phyloP scores from a whole-genome alignment of 208 protist species.

The Wallacemonas sp. region DNA sequence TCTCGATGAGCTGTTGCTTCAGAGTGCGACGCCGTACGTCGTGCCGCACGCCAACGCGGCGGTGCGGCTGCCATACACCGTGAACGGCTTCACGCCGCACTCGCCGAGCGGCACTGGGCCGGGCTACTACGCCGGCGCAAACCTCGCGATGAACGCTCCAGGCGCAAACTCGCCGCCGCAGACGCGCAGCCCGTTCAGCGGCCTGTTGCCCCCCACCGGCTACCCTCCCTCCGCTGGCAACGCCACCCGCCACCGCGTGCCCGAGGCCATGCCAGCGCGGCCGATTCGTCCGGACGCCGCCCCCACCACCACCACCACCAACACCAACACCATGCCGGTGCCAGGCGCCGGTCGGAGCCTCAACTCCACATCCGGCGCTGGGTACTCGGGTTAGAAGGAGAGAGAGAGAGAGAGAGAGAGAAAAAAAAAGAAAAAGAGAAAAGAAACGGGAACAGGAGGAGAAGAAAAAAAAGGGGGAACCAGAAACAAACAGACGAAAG shows the following conservation, averaged over 20 bases:
- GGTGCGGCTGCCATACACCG: conserved; percentile 9
- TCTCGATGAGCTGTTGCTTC: background rate
- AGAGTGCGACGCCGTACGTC: background rate
- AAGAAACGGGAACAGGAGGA: no score
- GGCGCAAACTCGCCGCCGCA: no score
- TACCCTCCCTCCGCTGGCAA: background rate
- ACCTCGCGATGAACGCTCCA: no score
- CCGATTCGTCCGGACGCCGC: background rate
- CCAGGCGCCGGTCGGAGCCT: background rate
- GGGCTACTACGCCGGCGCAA: no score
- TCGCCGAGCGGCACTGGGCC: background rate
- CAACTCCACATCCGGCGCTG: background rate
- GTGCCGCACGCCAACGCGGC: conserved; percentile 10
- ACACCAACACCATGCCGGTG: background rate
- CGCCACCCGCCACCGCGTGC: background rate
- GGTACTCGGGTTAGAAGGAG: background rate
- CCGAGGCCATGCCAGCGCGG: background rate
- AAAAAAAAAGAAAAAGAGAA: conserved; percentile 1
- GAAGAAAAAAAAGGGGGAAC: no score
- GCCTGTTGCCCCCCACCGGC: background rate
- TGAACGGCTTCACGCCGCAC: background rate
- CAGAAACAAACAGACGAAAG: no score
- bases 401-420: conserved; percentile 2
- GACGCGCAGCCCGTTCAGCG: conserved; percentile 10
- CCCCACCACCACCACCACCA: background rate